phyloP scores from a whole-genome alignment of 768 basidiomycete genomes.

The Lactarius evosmus region DNA sequence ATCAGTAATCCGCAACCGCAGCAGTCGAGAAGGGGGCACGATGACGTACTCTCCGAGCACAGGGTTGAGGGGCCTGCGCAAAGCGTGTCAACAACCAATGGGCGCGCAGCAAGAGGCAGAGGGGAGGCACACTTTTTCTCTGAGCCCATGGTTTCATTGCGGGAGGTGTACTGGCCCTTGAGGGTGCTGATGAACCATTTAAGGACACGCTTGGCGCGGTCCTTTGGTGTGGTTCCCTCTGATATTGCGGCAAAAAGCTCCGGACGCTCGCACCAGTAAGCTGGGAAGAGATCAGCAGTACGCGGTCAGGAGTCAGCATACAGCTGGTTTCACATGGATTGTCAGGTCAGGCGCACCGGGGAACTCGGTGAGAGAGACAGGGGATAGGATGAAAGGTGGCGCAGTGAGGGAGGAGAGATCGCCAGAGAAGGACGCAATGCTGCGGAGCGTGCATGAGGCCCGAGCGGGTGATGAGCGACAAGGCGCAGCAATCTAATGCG shows the following conservation, averaged over 20 bases:
- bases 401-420: constrained; percentile 84
- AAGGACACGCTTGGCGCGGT: constrained; percentile 75
- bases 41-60: constrained; percentile 82
- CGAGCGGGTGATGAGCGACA: constrained; percentile 21
- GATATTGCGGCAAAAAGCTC: constrained; percentile 85
- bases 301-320: constrained; percentile 7
- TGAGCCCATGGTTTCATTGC: constrained; percentile 93
- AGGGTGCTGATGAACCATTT: constrained; percentile 96
- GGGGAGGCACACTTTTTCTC: constrained; percentile 82
- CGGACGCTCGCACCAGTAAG: constrained; percentile 97
- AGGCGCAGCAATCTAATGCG: constrained; percentile 32
- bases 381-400: constrained; percentile 89
- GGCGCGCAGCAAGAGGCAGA: not conserved
- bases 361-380: constrained; percentile 87
- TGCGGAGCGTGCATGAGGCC: constrained; percentile 31
- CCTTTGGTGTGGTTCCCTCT: constrained; percentile 68
- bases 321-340: constrained; percentile 12
- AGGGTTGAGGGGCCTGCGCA: constrained; percentile 82
- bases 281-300: constrained; percentile 39
- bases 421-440: constrained; percentile 83
- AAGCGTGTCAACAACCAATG: not conserved
- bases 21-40: not conserved
- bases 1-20: constrained; percentile 4
- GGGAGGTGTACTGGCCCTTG: constrained; percentile 91
- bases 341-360: constrained; percentile 53